Percentiles rank a stretch among this genome's conserved stretches.
phyloP scores from a whole-genome alignment of 2,329 filamentous ascomycete genomes.

The Claviceps sp. region DNA sequence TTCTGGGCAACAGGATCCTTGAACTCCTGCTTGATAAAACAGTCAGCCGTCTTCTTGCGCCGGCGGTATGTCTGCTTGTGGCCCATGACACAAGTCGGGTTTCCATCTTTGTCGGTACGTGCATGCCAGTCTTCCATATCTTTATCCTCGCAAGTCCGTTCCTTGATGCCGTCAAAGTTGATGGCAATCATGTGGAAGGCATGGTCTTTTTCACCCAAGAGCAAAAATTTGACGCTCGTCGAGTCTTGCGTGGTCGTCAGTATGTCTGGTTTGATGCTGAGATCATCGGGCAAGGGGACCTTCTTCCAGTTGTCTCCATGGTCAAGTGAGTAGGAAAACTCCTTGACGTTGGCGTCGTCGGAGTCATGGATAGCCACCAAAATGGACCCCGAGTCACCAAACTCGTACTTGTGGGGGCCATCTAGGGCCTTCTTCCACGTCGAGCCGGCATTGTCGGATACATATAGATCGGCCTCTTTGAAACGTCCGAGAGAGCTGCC shows the following conservation, averaged over 20 bases:
- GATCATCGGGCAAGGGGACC: conserved; percentile 49
- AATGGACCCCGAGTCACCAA: conserved; percentile 85
- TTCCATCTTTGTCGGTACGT: conserved; percentile 62
- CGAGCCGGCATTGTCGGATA: conserved; percentile 82
- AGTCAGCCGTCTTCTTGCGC: conserved; percentile 76
- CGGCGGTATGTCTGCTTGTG: conserved; percentile 79
- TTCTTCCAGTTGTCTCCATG: conserved; percentile 76
- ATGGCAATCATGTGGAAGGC: conserved; percentile 58
- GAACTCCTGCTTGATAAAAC: conserved; percentile 79
- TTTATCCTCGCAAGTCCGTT: conserved; percentile 60
- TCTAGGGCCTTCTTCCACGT: conserved; percentile 67
- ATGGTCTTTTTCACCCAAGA: conserved; percentile 50
- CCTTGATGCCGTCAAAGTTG: conserved; percentile 71
- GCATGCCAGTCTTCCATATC: conserved; percentile 88
- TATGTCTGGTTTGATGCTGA: conserved; percentile 56
- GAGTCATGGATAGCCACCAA: conserved; percentile 73
- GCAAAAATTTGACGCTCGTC: conserved; percentile 79
- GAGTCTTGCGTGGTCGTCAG: conserved; percentile 87
- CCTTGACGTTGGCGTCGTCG: conserved; percentile 41
- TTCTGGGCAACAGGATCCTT: conserved; percentile 59
- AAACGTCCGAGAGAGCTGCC: conserved; percentile 62
- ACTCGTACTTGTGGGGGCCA: conserved; percentile 88
- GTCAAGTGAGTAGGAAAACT: conserved; percentile 67
- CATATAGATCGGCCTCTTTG: conserved; percentile 63
- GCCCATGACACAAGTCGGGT: conserved; percentile 87